Evolutionary conservation across 352 stramenopile genomes (phyloP), one percentile per base, ranked within the genome.

Genomic region (Elongisporangium undulatum): DNA sequence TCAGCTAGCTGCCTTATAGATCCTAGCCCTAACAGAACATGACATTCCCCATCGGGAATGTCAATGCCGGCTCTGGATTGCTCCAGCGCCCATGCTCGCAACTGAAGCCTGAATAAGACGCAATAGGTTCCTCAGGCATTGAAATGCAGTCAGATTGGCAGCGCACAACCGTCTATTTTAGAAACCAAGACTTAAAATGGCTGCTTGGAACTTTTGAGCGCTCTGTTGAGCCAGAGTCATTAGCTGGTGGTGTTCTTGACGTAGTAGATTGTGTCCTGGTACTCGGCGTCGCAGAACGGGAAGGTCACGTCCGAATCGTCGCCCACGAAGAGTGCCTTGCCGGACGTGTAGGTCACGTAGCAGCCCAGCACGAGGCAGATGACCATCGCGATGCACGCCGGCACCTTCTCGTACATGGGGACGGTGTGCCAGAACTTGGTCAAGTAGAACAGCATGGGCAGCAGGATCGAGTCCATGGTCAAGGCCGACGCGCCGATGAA

Each of bases 391-490:
- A 82, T 2, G n/a, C 71, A 68, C 2, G 68, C 66, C 16, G 64
- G 57, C 39, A 67, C 58, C 61, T 86, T 80, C 63, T 88, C 77
- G 34, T 68, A 59, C 0, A 75, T 39, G 4, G 78, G 66, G 51
- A 81, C 63, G 24, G 60, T 79, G 26, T 24, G 59, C 71, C 68
- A 80, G 56, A 71, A 75, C 10, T 71, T 69, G 48, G 68, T 75
- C 45, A 86, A 58, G 58, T 89, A 80, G 17, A 89, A 75, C 19
- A 82, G 59, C 51, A 86, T 62, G 6, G 77, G 77, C 56, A 89
- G 62, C 12, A 77, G 51, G 39, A 87, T 72, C 45, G 75, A 87
- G 63, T 74, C 82, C 34, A 74, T 67, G 20, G 77, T 85, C 58
- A 80, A 66, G n/a, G 66, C 66, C 4, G 77, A 79, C 21, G 77